Evolutionary conservation across 345 rosid species (phyloP).

Genomic region (Salix arbutifolia): DNA sequence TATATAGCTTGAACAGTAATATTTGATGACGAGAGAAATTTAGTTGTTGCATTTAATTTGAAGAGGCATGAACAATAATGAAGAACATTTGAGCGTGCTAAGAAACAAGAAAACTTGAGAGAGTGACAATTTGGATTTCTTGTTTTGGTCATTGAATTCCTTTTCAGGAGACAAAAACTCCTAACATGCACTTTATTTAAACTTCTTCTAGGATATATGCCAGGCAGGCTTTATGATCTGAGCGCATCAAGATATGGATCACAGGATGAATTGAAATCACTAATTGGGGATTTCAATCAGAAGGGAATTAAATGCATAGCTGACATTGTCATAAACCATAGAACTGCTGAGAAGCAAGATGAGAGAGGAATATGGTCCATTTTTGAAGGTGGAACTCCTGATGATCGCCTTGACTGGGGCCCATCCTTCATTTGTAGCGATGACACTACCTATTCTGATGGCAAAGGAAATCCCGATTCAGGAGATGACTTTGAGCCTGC

Average conservation of each 20-base stretch:
- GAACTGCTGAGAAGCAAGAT: conserved; percentile 75
- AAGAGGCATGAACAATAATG: background rate
- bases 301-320: conserved; percentile 68
- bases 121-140: background rate
- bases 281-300: conserved; percentile 43
- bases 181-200: background rate
- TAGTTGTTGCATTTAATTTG: background rate
- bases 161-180: background rate
- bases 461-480: conserved; percentile 67
- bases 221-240: conserved; percentile 85
- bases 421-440: conserved; percentile 61
- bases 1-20: background rate
- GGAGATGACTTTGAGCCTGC: conserved; percentile 47
- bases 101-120: background rate
- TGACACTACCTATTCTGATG: conserved; percentile 48
- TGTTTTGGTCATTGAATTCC: background rate
- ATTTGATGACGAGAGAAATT: background rate
- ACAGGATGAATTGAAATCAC: conserved; percentile 44
- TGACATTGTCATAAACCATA: conserved; percentile 80
- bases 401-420: conserved; percentile 81
- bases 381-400: conserved; percentile 84
- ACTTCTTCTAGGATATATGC: conserved; percentile 57
- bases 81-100: background rate
- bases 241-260: conserved; percentile 68
- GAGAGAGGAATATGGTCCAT: conserved; percentile 53